A percentile compares a stretch with the other conserved stretches of the same genome.
Conservation (phyloP, 1,284 basidiomycete species). For the Sutorius eximius region DNA sequence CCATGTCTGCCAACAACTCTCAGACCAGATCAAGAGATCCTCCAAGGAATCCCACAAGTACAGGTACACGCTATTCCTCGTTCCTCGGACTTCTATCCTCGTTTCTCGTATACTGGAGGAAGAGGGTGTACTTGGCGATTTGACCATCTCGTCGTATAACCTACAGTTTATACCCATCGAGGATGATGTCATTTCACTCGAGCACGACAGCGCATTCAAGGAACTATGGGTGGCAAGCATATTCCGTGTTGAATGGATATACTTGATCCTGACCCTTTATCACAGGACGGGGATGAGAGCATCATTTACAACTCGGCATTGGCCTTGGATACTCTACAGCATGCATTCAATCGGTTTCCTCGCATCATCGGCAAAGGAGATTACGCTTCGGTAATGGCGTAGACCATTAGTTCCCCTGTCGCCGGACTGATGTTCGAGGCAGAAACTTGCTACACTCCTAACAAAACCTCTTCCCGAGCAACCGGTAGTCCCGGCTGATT, state of each 20-base stretch:
- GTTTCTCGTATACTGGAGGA: constrained; percentile 85
- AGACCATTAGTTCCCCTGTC: background rate
- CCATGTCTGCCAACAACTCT: constrained; percentile 12
- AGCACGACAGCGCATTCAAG: constrained; percentile 80
- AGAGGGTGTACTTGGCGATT: constrained; percentile 88
- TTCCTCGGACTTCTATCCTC: constrained; percentile 86
- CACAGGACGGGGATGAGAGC: constrained; percentile 91
- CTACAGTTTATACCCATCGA: constrained; percentile 93
- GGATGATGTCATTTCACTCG: constrained; percentile 87
- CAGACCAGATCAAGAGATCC: constrained; percentile 88
- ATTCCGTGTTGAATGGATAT: background rate
- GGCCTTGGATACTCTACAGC: constrained; percentile 84
- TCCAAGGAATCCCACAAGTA: constrained; percentile 68
- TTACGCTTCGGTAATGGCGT: constrained; percentile 73
- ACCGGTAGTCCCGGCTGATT: constrained; percentile 28
- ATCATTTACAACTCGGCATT: constrained; percentile 87
- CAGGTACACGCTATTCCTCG: constrained; percentile 86
- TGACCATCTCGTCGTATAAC: constrained; percentile 83
- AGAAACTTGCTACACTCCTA: constrained; percentile 80
- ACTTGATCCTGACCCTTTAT: constrained; percentile 4
- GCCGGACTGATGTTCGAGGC: constrained; percentile 11
- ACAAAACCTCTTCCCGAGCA: constrained; percentile 55
- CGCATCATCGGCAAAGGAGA: constrained; percentile 94
- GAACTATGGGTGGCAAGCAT: constrained; percentile 80
- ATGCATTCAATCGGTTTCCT: constrained; percentile 87